Percentiles rank a stretch among this genome's conserved stretches.
Evolutionary conservation across 2,329 filamentous ascomycete genomes (phyloP).

Genomic region (Cladosporium sp.): DNA sequence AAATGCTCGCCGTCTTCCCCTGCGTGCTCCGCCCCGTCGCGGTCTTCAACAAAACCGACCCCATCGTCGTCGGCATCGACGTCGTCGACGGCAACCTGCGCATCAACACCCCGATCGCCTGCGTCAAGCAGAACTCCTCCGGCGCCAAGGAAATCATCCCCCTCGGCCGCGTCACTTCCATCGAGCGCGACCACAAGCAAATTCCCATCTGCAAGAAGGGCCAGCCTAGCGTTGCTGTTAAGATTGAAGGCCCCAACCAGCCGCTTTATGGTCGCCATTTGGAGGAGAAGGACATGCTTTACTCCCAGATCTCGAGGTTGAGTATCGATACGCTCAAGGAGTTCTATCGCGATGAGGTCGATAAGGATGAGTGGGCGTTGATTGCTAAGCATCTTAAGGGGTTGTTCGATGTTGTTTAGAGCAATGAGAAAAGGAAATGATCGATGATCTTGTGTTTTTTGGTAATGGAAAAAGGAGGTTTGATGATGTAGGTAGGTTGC

Average conservation of each 20-base stretch:
- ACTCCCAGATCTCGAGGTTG: constrained; percentile 78
- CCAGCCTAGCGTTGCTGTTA: constrained; percentile 93
- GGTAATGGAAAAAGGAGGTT: neutral
- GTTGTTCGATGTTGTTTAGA: constrained; percentile 72
- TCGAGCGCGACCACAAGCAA: constrained; percentile 96
- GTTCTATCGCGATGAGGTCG: constrained; percentile 82
- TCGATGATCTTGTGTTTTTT: neutral
- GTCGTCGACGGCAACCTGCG: constrained; percentile 84
- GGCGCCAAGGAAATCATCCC: constrained; percentile 77
- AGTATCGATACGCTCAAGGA: constrained; percentile 96
- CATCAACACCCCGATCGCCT: constrained; percentile 84
- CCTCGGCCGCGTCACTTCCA: constrained; percentile 90
- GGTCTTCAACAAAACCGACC: constrained; percentile 96
- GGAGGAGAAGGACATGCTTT: constrained; percentile 83
- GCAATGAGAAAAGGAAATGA: neutral
- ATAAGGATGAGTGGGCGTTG: constrained; percentile 88
- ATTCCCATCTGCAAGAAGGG: constrained; percentile 90
- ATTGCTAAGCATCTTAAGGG: constrained; percentile 89
- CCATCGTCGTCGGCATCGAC: constrained; percentile 93
- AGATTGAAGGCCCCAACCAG: constrained; percentile 92
- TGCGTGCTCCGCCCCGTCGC: constrained; percentile 85
- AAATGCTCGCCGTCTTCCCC: constrained; percentile 93
- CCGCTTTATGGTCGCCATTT: constrained; percentile 92
- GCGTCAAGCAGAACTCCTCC: constrained; percentile 72
- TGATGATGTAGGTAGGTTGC: neutral